Evolutionary conservation across 306 rosid genomes (phyloP), one percentile per base, ranked within the genome.

Genomic region (Castanospermum australe): DNA sequence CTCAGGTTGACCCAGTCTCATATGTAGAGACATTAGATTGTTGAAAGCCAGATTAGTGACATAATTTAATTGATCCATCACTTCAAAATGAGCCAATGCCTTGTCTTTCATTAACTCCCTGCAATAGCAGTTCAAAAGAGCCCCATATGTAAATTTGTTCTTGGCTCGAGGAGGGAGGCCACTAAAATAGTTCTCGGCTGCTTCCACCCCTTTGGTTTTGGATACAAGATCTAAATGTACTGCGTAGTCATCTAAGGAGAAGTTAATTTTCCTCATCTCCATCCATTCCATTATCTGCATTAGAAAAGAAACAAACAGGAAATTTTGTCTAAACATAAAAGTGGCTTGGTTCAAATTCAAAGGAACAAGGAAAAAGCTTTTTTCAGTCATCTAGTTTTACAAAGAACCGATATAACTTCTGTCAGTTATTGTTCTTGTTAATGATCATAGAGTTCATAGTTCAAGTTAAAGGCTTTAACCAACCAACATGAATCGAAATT

Each of bases 201-300:
- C 96, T 69, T 74, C 78, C 41, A 91, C 13, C 54, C 96, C 94
- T 67, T 87, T 85, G 70, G 85, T 82, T 79, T 90, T 91, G 41
- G 88, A 83, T 66, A 81, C 76, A 41, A 95, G 94, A 85, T 93
- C 98, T 64, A 93, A 77, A 51, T 84, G 71, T 18, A 91, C 28
- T 0, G 99, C 92, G 77, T 82, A 83, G 77, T 95, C 90, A 14
- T 56, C 12, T 25, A 35, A 59, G 2, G 91, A 67, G 77, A 81
- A 95, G 15, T 82, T 79, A 50, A 93, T 76, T 70, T 85, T 82
- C 84, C 87, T 84, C 84, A 73, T 80, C 83, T 82, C 86, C 97
- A 93, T 93, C 99, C 98, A 93, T 77, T 95, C 92, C 90, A 93
- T 75, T 79, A 95, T 85, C 98, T 93, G 88, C 89, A 75, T 63